Evolutionary conservation across 257 asterid species (phyloP), one percentile per base, ranked within the genome.

Genomic region (Solanum sejunctum): DNA sequence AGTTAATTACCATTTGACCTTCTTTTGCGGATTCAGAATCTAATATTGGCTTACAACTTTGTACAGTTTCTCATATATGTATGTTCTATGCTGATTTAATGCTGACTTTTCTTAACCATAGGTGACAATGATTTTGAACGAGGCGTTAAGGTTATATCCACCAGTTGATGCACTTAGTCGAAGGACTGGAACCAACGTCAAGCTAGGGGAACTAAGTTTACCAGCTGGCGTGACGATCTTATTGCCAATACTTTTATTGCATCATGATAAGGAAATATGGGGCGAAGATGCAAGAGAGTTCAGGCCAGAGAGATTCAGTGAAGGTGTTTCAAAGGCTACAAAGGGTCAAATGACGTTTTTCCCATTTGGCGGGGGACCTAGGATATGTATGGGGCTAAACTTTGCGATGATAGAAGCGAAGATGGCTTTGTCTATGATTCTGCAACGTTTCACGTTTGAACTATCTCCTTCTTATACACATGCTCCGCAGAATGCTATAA

Each of bases 241-340:
- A 0, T 18, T 87, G 58, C 86, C 84, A 20, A 6, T 84, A 15
- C 1, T 87, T 8, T 3, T 54, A 2, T 54, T 54, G 20, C 57
- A 89, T 52, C 88, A 86, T 8, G 89, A 89, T 71, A 4, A 54
- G 10, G 66, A 84, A 75, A 83, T 85, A 85, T 89, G 91, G 91
- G 91, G 91, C 0, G 86, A 87, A 7, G 88, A 89, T 73, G 89
- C 88, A 18, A 80, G 51, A 1, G 87, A 85, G 21, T 87, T 87
- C 61, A 87, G 75, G 51, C 89, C 88, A 28, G 89, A 87, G 82
- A 87, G 89, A 82, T 87, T 87, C 43, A 77, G 64, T 8, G 88
- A 87, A 75, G 89, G 89, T 13, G 79, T 85, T 7, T 85, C 85
- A 9, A 85, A 82, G 79, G 89, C 89, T 56, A 87, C 89, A 21